These are phyloP conservation scores for Aspergillus quadrilineatus DNA, from an alignment of 2,329 filamentous ascomycete species.

Conservation along the genomic window DNA sequence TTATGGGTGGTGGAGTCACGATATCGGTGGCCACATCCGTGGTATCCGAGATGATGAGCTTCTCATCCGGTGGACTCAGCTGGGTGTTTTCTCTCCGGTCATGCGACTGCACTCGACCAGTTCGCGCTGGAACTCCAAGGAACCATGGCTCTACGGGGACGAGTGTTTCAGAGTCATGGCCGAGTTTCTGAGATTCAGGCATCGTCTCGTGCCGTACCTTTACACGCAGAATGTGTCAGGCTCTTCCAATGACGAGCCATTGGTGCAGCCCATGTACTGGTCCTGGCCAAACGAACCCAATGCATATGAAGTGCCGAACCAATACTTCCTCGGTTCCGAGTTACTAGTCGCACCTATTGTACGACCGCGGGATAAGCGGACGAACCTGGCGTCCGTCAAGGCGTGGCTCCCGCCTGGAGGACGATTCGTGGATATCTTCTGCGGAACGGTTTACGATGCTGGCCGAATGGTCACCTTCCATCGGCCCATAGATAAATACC, in stretches of 20 bases:
- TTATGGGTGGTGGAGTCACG: slow-evolving; percentile 68
- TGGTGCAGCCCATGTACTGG: slow-evolving; percentile 66
- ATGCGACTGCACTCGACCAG: slow-evolving; percentile 61
- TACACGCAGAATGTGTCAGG: slow-evolving; percentile 57
- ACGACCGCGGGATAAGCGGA: slow-evolving; percentile 48
- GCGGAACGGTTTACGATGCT: slow-evolving; percentile 58
- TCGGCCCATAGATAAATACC: slow-evolving; percentile 51
- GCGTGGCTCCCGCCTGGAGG: slow-evolving; percentile 56
- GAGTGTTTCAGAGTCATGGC: slow-evolving; percentile 51
- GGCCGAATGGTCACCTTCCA: slow-evolving; percentile 54
- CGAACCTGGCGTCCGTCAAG: slow-evolving; percentile 50
- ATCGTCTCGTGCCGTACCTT: slow-evolving; percentile 61
- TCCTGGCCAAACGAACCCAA: slow-evolving; percentile 52
- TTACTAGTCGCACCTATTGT: slow-evolving; percentile 60
- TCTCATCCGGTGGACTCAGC: slow-evolving; percentile 60
- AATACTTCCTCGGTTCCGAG: slow-evolving; percentile 60
- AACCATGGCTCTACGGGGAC: slow-evolving; percentile 58
- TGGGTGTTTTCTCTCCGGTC: slow-evolving; percentile 62
- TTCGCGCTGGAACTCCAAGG: slow-evolving; percentile 59
- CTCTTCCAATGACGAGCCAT: slow-evolving; percentile 48
- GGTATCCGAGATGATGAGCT: slow-evolving; percentile 60
- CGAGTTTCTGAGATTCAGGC: slow-evolving; percentile 54
- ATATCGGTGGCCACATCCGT: slow-evolving; percentile 63
- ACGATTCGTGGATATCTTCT: slow-evolving; percentile 59
- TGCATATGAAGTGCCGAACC: slow-evolving; percentile 58